A percentile compares a stretch with the other conserved stretches of the same genome.
phyloP scores from a whole-genome alignment of 1,284 basidiomycete species.

The Agroathelia rolfsii region DNA sequence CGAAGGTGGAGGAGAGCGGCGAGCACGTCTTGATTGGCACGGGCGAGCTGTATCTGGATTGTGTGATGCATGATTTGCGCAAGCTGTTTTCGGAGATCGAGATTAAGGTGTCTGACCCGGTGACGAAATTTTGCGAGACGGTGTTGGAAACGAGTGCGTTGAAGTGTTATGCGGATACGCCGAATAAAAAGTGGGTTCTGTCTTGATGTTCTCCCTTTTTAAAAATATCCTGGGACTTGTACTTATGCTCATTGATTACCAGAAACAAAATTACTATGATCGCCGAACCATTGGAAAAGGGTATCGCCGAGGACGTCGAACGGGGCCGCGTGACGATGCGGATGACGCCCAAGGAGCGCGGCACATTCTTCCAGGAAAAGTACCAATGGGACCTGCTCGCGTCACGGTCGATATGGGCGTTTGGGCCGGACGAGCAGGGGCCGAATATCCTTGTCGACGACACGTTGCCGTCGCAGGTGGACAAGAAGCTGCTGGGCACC shows the following conservation, averaged over 20 bases:
- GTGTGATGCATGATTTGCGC: conserved; percentile 92
- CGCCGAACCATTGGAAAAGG: conserved; percentile 88
- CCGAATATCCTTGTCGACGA: conserved; percentile 94
- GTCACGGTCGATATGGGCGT: conserved; percentile 98
- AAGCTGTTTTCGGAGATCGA: conserved; percentile 94
- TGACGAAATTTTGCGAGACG: conserved; percentile 97
- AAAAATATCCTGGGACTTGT: conserved; percentile 2
- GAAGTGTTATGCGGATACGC: conserved; percentile 98
- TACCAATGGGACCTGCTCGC: conserved; percentile 98
- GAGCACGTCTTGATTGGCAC: conserved; percentile 97
- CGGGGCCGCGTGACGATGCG: conserved; percentile 84
- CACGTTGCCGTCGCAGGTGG: conserved; percentile 86
- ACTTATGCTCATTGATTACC: conserved; percentile 10
- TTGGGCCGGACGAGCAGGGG: conserved; percentile 92
- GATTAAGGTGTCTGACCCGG: conserved; percentile 99
- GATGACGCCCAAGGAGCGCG: conserved; percentile 88
- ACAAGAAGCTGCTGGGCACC: conserved; percentile 84
- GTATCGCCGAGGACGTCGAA: conserved; percentile 92
- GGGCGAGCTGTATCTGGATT: conserved; percentile 95
- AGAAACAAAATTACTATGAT: conserved; percentile 98
- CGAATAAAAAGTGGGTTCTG: conserved; percentile 87
- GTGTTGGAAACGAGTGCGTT: conserved; percentile 96
- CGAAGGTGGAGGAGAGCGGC: conserved; percentile 97
- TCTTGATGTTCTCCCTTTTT: conserved; percentile 4
- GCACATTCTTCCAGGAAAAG: conserved; percentile 89